Evolutionary conservation across 768 basidiomycete species (phyloP).

Genomic region (Boletus vinaceobasis): DNA sequence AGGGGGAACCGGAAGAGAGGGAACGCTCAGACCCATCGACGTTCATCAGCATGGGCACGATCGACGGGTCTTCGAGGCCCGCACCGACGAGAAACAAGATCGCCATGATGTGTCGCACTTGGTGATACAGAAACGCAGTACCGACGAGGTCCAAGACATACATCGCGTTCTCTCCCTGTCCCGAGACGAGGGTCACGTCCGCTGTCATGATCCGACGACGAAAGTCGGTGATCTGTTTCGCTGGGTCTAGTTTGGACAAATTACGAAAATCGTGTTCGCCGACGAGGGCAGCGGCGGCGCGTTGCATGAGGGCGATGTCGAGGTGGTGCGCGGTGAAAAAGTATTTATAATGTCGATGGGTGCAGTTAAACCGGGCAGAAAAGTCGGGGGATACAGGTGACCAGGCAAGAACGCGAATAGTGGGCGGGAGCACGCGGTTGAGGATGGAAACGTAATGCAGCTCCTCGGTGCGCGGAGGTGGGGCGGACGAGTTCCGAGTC

Average conservation of each 20-base stretch:
- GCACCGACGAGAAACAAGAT: conserved; percentile 85
- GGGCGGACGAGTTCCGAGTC: conserved; percentile 33
- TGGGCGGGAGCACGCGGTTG: conserved; percentile 83
- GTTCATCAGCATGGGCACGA: conserved; percentile 75
- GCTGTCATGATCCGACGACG: conserved; percentile 64
- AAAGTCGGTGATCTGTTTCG: conserved; percentile 87
- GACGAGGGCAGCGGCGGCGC: conserved; percentile 65
- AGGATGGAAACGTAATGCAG: conserved; percentile 76
- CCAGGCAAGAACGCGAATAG: conserved; percentile 92
- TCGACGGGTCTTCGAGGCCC: conserved; percentile 67
- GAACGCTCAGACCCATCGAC: conserved; percentile 37
- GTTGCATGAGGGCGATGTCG: conserved; percentile 71
- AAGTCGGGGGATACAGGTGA: conserved; percentile 78
- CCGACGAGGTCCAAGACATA: conserved; percentile 85
- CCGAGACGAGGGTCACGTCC: conserved; percentile 48
- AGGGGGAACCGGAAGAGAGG: no score
- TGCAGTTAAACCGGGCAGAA: conserved; percentile 87
- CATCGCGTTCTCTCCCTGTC: conserved; percentile 32
- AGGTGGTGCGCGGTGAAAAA: conserved; percentile 76
- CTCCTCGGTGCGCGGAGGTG: conserved; percentile 41
- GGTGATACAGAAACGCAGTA: conserved; percentile 90
- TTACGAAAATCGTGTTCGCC: conserved; percentile 97
- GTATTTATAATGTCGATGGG: conserved; percentile 93
- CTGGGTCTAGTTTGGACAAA: conserved; percentile 87
- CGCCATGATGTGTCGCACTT: conserved; percentile 93